Evolutionary conservation across 352 stramenopile genomes (phyloP).

Genomic region (Phytopythium sindhum): DNA sequence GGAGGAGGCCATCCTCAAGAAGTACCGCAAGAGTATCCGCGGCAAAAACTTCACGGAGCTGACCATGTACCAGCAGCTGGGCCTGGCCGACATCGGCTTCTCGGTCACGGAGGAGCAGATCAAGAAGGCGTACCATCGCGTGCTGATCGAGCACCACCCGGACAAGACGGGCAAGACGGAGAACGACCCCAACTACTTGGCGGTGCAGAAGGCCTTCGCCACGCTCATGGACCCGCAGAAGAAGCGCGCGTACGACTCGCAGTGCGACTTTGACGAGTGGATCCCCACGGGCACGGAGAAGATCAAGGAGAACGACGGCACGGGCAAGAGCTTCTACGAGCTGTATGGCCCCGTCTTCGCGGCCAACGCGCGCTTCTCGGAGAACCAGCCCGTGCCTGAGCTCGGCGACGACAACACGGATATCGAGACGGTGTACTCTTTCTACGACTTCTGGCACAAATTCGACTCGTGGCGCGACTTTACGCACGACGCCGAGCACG

Average conservation of each 20-base stretch:
- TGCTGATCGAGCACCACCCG: conserved; percentile 86
- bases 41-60: conserved; percentile 81
- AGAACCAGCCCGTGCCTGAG: conserved; percentile 67
- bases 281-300: conserved; percentile 78
- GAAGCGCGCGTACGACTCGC: conserved; percentile 83
- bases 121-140: conserved; percentile 87
- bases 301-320: conserved; percentile 68
- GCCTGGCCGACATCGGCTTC: conserved; percentile 69
- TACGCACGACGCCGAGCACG: conserved; percentile 80
- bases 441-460: conserved; percentile 92
- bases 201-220: conserved; percentile 79
- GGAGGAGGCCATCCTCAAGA: conserved; percentile 64
- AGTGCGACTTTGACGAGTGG: conserved; percentile 86
- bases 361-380: conserved; percentile 79
- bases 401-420: conserved; percentile 58
- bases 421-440: conserved; percentile 69
- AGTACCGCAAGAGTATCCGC: conserved; percentile 79
- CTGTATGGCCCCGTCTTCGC: conserved; percentile 78
- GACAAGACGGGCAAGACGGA: conserved; percentile 88
- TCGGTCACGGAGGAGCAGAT: conserved; percentile 80
- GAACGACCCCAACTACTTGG: conserved; percentile 88
- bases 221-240: conserved; percentile 80
- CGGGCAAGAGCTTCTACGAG: conserved; percentile 84
- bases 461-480: conserved; percentile 87
- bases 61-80: conserved; percentile 87